Percentiles rank a stretch among this genome's conserved stretches.
Conservation (phyloP, 495 filamentous ascomycete species). For the Aspergillus heteromorphus region DNA sequence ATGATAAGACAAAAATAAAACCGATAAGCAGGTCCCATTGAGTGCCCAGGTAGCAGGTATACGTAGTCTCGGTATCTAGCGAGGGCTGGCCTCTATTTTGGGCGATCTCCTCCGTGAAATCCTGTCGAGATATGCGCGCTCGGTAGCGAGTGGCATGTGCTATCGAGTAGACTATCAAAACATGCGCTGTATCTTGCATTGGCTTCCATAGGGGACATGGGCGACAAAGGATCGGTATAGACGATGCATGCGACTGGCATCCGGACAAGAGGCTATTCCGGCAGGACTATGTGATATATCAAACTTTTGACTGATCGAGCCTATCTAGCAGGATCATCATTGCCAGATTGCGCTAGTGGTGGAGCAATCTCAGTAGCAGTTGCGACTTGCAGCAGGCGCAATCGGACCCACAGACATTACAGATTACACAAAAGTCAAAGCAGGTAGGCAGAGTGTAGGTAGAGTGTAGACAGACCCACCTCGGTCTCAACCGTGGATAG, state of each 20-base stretch:
- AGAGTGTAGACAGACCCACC: too few species aligned
- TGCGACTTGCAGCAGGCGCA: background rate
- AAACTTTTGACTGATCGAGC: background rate
- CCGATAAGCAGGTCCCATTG: background rate
- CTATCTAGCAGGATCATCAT: background rate
- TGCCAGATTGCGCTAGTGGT: background rate
- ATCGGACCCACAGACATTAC: background rate
- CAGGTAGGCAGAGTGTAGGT: too few species aligned
- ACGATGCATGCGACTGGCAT: background rate
- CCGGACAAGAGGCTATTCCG: background rate
- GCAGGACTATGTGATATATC: conserved; percentile 4
- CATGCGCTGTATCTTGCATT: conserved; percentile 13
- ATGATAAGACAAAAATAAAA: background rate
- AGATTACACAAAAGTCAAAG: too few species aligned
- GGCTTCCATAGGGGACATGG: background rate
- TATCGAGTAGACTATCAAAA: conserved; percentile 11
- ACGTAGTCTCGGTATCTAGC: background rate
- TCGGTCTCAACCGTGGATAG: background rate
- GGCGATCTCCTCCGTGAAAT: background rate
- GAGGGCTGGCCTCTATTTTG: background rate
- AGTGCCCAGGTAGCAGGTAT: background rate
- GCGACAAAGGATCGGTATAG: conserved; percentile 1
- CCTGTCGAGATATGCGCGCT: background rate
- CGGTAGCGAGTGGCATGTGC: conserved; percentile 4
- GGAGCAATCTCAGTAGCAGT: background rate